phyloP scores from a whole-genome alignment of 805 yeast species.

The Candida sphagnicola region DNA sequence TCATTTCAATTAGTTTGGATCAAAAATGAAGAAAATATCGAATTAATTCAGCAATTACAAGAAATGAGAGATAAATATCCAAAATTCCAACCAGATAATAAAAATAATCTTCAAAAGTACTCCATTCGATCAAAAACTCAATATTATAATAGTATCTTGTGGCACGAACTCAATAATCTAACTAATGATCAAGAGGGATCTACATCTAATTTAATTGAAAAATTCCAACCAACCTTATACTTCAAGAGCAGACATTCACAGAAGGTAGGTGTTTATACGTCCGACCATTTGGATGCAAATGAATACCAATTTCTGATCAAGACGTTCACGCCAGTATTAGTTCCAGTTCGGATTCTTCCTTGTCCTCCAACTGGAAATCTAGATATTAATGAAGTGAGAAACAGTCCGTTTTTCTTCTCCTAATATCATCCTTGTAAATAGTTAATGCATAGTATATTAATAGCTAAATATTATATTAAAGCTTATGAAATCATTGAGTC shows the following conservation, averaged over 20 bases:
- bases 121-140: conserved; percentile 2
- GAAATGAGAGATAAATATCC: conserved; percentile 7
- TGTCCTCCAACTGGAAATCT: conserved; percentile 30
- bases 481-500: no score
- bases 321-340: conserved; percentile 22
- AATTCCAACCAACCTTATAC: conserved; percentile 20
- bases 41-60: conserved; percentile 5
- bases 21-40: conserved; percentile 10
- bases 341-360: conserved; percentile 25
- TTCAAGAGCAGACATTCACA: conserved; percentile 7
- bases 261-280: conserved; percentile 3
- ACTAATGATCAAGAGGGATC: conserved; percentile 3
- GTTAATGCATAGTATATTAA: background rate
- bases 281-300: background rate
- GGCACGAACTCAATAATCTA: conserved; percentile 11
- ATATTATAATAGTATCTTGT: conserved; percentile 7
- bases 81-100: background rate
- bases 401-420: conserved; percentile 36
- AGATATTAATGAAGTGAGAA: conserved; percentile 26
- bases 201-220: conserved; percentile 9
- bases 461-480: no score
- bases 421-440: conserved; percentile 9
- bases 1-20: conserved; percentile 34
- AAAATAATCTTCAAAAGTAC: conserved; percentile 1
- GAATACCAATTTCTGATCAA: conserved; percentile 2